These are phyloP conservation scores for Parastagonospora avenae DNA, from an alignment of 2,329 filamentous ascomycete species.

Conservation along the genomic window DNA sequence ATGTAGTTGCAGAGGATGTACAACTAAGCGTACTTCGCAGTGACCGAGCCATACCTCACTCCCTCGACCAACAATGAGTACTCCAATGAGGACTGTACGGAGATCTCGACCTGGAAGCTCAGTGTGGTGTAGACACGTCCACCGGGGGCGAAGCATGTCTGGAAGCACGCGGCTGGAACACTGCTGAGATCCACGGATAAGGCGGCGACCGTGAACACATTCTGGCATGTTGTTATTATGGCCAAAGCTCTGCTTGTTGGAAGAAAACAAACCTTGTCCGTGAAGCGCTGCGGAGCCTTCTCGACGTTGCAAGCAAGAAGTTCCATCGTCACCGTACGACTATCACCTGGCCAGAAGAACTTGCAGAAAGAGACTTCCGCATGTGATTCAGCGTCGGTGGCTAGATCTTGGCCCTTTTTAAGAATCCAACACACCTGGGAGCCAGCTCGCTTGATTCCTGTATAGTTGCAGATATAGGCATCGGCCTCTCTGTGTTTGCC, in stretches of 20 bases:
- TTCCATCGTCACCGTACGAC: not conserved
- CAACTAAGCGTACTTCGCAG: slow-evolving; percentile 15
- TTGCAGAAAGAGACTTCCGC: rapidly evolving
- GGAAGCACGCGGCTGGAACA: slow-evolving; percentile 10
- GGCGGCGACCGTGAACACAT: slow-evolving; percentile 8
- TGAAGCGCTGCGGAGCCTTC: slow-evolving; percentile 1
- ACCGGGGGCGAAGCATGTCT: rapidly evolving
- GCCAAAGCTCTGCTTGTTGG: too few species aligned
- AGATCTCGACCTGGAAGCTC: slow-evolving; percentile 8
- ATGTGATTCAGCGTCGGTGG: not conserved
- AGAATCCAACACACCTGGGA: slow-evolving; percentile 23
- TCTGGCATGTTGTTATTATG: slow-evolving; percentile 9
- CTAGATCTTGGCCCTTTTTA: slow-evolving; percentile 20
- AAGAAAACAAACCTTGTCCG: slow-evolving; percentile 6
- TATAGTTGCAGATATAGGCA: not conserved
- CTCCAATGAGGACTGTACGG: slow-evolving; percentile 22
- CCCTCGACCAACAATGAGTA: slow-evolving; percentile 19
- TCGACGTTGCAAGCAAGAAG: slow-evolving; percentile 9
- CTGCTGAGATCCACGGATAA: slow-evolving; percentile 12
- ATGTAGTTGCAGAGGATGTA: too few species aligned
- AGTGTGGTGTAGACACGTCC: slow-evolving; percentile 5
- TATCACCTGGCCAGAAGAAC: not conserved
- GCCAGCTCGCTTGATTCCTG: not conserved
- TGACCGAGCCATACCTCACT: slow-evolving; percentile 19
- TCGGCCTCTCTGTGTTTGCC: slow-evolving; percentile 14